A percentile compares a stretch with the other conserved stretches of the same genome.
These are phyloP conservation scores for Leccinellum luteum DNA, from an alignment of 768 basidiomycete species.

Conservation along the genomic window DNA sequence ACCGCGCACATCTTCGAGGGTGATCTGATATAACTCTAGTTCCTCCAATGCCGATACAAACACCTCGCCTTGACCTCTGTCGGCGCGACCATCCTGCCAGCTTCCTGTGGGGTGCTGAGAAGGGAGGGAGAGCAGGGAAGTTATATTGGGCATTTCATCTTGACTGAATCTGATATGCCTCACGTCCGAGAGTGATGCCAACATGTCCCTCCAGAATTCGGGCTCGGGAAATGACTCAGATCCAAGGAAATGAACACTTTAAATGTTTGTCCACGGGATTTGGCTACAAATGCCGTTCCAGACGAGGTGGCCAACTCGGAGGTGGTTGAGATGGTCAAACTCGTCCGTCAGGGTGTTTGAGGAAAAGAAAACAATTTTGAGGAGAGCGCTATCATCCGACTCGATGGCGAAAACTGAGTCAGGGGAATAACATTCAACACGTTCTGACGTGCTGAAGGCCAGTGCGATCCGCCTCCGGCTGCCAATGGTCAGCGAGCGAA, in stretches of 20 bases:
- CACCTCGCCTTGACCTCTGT: not conserved
- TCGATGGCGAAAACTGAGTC: not conserved
- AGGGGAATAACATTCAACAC: not conserved
- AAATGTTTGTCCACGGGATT: not conserved
- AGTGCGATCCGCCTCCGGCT: not conserved
- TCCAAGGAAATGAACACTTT: not conserved
- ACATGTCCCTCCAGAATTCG: not conserved
- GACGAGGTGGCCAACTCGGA: too few species aligned
- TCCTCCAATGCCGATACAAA: not conserved
- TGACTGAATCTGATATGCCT: not conserved
- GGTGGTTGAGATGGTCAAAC: too few species aligned
- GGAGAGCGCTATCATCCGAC: not conserved
- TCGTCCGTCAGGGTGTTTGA: rapidly evolving
- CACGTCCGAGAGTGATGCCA: too few species aligned
- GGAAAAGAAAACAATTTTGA: not conserved
- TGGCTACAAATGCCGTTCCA: not conserved
- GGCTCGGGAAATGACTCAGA: too few species aligned
- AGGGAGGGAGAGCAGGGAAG: not conserved
- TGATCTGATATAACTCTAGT: not conserved
- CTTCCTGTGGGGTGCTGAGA: not conserved
- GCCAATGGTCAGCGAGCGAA: not conserved
- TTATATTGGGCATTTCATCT: not conserved
- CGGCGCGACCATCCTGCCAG: not conserved
- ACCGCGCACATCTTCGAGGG: not conserved
- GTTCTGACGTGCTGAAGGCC: not conserved